phyloP scores from a whole-genome alignment of 1,139 yeast genomes.

The Diutina rugosa region DNA sequence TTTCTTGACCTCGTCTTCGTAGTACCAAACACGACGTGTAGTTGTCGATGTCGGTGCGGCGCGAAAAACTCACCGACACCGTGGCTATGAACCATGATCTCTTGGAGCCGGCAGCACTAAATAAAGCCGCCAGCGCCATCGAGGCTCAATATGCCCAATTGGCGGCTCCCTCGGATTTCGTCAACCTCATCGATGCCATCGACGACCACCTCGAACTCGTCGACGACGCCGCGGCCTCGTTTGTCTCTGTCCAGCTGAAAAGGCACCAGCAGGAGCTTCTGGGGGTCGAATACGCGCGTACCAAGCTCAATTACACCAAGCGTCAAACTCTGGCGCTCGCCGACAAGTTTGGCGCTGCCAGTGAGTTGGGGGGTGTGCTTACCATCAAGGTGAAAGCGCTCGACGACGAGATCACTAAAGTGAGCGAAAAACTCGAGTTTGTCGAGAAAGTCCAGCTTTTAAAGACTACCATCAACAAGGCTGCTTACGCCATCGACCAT shows the following conservation, averaged over 20 bases:
- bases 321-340: slow-evolving; percentile 33
- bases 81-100: neutral
- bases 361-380: slow-evolving; percentile 50
- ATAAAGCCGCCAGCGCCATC: neutral
- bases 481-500: slow-evolving; percentile 53
- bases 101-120: neutral
- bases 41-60: neutral
- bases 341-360: slow-evolving; percentile 42
- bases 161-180: neutral
- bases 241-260: slow-evolving; percentile 14
- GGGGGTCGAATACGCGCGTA: slow-evolving; percentile 23
- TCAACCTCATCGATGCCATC: slow-evolving; percentile 6
- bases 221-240: slow-evolving; percentile 4
- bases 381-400: slow-evolving; percentile 58
- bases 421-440: slow-evolving; percentile 49
- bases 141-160: neutral
- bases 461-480: slow-evolving; percentile 52
- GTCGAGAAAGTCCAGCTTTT: slow-evolving; percentile 55
- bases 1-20: no score
- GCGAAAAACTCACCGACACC: neutral
- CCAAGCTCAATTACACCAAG: slow-evolving; percentile 24
- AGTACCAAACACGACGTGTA: neutral
- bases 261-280: slow-evolving; percentile 24
- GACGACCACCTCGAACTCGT: slow-evolving; percentile 15
- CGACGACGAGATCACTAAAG: slow-evolving; percentile 60